Evolutionary conservation across 257 asterid genomes (phyloP).

Genomic region (Datura wrightii): DNA sequence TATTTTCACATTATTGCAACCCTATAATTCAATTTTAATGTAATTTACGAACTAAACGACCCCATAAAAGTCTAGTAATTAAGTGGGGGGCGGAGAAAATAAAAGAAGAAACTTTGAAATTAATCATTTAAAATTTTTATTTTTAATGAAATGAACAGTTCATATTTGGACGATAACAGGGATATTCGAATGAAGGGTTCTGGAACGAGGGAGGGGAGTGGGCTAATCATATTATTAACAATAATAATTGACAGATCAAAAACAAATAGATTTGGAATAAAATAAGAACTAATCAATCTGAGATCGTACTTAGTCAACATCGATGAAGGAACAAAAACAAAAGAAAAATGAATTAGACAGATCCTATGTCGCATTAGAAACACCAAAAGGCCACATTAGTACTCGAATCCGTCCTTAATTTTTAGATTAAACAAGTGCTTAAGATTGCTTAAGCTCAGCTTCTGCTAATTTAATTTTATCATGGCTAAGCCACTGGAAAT

Average conservation of each 20-base stretch:
- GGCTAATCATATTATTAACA: not conserved
- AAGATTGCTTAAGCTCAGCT: not conserved
- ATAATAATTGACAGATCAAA: not conserved
- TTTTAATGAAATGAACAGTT: not conserved
- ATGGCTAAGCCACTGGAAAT: not conserved
- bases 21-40: not conserved
- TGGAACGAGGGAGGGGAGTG: not conserved
- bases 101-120: not conserved
- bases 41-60: not conserved
- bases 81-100: not conserved
- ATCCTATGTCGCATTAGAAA: not conserved
- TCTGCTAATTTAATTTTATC: not conserved
- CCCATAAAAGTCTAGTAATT: not conserved
- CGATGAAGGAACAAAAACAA: not conserved
- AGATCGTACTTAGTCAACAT: slow-evolving; percentile 25
- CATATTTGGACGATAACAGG: not conserved
- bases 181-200: not conserved
- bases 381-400: not conserved
- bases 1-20: not conserved
- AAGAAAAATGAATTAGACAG: not conserved
- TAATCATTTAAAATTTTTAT: not conserved
- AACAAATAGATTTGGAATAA: not conserved
- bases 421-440: not conserved
- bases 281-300: not conserved
- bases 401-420: not conserved